Base-by-base conservation (phyloP, 2,329 filamentous ascomycete genomes). In the Penicillium hordei region DNA sequence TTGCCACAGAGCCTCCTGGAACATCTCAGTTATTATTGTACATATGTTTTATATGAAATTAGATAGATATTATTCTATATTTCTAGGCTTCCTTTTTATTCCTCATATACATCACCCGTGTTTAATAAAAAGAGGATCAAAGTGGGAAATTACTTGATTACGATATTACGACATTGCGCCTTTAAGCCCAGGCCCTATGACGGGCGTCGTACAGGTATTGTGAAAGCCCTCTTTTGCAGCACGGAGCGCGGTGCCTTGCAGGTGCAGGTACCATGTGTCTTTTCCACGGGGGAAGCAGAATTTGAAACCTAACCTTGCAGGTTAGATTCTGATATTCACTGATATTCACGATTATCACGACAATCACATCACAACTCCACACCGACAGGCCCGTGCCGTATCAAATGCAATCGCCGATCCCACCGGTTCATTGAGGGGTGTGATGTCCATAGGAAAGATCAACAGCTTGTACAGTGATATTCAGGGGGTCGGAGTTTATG, bases 401-500 rank as follows among this genome's bases (percentile, higher is more conserved):
- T 60, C 57, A 59, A 46, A 54, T 42, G 21, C 42, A 54, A 49
- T 43, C 49, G 64, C 48, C 59, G 55, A 65, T 66, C 64, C 54
- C 57, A 57, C 52, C 33, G 39, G 62, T 66, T 66, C 62, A 44
- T 59, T 53, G 49, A 15, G 50, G 29, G 17, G 19, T 43, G 4
- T 31, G 39, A 27, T 36, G 12, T 45, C 39, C 19, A 8, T 29
- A 10, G 50, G 17, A 45, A 36, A 19, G 62, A 61, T 60, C 58
- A 62, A 54, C 63, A 19, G 8, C 45, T 45, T 34, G 8, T 15
- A 8, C 33, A 17, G 33, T 65, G 63, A 65, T 56, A 56, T 48
- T 64, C 63, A 66, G 61, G 61, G 61, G 61, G 62, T 36, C 5
- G 36, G 59, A 92, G 76, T 71, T 87, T 80, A 31, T 5, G 8